Percentiles rank a stretch among this genome's conserved stretches.
These are phyloP conservation scores for Trypanosoma rangeli DNA, from an alignment of 208 protist genomes.

Conservation along the genomic window DNA sequence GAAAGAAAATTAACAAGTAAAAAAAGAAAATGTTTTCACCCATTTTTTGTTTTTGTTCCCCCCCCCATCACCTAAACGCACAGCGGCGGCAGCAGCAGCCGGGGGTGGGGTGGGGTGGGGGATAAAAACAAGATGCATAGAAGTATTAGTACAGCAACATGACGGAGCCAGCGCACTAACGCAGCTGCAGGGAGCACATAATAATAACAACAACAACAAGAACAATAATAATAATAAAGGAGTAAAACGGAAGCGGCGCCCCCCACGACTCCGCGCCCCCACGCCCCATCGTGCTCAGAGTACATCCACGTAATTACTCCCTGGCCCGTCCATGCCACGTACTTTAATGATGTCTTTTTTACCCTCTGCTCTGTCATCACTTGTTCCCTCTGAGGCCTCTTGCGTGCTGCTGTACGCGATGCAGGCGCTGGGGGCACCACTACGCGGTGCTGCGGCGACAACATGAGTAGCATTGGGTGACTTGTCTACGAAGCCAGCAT, in stretches of 20 bases:
- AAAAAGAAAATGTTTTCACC: too few relatives aligned
- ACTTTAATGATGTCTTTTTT: neutral
- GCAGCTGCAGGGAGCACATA: too few relatives aligned
- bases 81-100: too few relatives aligned
- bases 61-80: too few relatives aligned
- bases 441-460: neutral
- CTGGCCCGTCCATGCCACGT: neutral
- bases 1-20: too few relatives aligned
- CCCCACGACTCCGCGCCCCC: neutral
- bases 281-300: conserved; percentile 2
- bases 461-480: neutral
- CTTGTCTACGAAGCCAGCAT: conserved; percentile 5
- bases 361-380: neutral
- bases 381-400: neutral
- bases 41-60: too few relatives aligned
- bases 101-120: too few relatives aligned
- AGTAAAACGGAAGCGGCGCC: neutral
- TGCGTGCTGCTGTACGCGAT: neutral
- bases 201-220: too few relatives aligned
- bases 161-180: too few relatives aligned
- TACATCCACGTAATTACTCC: conserved; percentile 15
- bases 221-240: neutral
- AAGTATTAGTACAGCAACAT: too few relatives aligned
- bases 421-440: neutral
- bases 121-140: too few relatives aligned